Evolutionary conservation across 1,284 basidiomycete species (phyloP).

Genomic region (Agroathelia rolfsii): DNA sequence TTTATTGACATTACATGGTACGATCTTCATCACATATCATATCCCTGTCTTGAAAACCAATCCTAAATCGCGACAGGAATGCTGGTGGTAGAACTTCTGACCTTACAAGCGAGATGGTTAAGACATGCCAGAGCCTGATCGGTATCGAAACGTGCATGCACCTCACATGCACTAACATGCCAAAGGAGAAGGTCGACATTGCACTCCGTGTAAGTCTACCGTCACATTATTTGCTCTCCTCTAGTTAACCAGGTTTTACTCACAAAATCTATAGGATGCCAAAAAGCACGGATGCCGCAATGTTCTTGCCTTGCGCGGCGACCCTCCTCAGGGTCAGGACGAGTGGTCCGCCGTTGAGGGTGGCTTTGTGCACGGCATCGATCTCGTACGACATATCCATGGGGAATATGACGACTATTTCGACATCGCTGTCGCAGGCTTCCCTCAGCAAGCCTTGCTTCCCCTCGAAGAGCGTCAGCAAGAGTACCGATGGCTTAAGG

Average conservation of each 20-base stretch:
- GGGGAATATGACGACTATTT: conserved; percentile 81
- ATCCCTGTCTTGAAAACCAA: conserved; percentile 4
- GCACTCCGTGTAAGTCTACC: conserved; percentile 62
- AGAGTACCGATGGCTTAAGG: conserved; percentile 83
- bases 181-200: conserved; percentile 85
- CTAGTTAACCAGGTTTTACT: conserved; percentile 14
- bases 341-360: conserved; percentile 87
- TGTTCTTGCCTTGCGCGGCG: conserved; percentile 90
- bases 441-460: conserved; percentile 66
- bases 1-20: conserved; percentile 98
- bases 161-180: conserved; percentile 98
- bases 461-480: conserved; percentile 66
- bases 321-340: conserved; percentile 81
- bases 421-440: conserved; percentile 88
- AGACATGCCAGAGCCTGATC: conserved; percentile 86
- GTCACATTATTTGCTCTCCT: conserved; percentile 9
- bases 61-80: conserved; percentile 49
- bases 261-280: conserved; percentile 57
- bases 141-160: conserved; percentile 98
- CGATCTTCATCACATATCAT: conserved; percentile 13
- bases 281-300: conserved; percentile 90
- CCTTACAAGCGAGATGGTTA: conserved; percentile 90
- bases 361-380: conserved; percentile 83
- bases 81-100: conserved; percentile 93
- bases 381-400: conserved; percentile 85